Base-by-base conservation (phyloP, 2,329 filamentous ascomycete species). In the Scytalidium sp. region DNA sequence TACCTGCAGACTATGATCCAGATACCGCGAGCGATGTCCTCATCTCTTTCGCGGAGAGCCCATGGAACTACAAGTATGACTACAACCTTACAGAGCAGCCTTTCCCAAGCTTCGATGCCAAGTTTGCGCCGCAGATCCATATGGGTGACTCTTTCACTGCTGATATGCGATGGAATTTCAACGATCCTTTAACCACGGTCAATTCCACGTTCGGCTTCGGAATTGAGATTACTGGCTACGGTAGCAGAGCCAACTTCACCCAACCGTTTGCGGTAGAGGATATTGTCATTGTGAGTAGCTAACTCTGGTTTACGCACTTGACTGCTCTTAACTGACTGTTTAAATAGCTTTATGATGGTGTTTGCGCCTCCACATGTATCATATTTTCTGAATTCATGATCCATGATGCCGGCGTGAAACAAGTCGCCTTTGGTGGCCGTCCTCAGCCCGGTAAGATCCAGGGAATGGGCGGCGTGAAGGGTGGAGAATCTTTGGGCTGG, bases 391-490 rank as follows among this genome's bases (percentile, higher is more conserved):
- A 81, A 41, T 70, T 83, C 20, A 74, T 85, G 70, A 72, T 73
- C 6, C 64, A 70, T 50, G 69, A 73, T 50, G 71, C 70, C 25
- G 75, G 76, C 19, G 76, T 86, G 2, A 77, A 76, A 54, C 78
- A 77, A 29, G 72, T 86, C 42, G 73, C 73, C 1, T 69, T 84
- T 20, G 84, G 85, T 9, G 85, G 85, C 2, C 76, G 80, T 1
- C 78, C 84, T 0, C 66, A 68, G 10, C 58, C 70, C 0, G 67
- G 68, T 0, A 75, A 77, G 1, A 87, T 85, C 70, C 81, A 86
- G 68, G 76, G 74, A 3, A 72, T 85, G 17, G 83, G 84, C n/a
- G 85, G 84, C n/a, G 76, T 81, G 43, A 83, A 85, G 58, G 85
- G 84, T 25, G 68, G 70, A 0, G 70, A 76, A 50, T 61, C 57